A percentile compares a stretch with the other conserved stretches of the same genome.
phyloP scores from a whole-genome alignment of 2,329 filamentous ascomycete species.

The Cryphonectria naterciae region DNA sequence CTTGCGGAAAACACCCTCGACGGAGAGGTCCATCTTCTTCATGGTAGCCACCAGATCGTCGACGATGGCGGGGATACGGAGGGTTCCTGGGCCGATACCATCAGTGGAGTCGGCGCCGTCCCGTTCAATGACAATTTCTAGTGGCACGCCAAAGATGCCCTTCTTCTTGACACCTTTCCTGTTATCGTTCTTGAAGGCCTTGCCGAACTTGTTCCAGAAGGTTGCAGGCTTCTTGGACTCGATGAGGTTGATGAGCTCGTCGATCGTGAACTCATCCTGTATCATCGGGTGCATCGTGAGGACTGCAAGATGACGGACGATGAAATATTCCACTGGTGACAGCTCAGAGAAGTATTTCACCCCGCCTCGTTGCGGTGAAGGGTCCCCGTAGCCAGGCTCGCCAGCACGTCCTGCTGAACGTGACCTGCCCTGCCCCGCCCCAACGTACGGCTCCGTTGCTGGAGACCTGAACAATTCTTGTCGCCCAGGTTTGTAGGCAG shows the following conservation, averaged over 20 bases:
- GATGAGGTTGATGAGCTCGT: constrained; percentile 89
- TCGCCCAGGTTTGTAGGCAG: constrained; percentile 71
- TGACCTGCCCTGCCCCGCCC: constrained; percentile 70
- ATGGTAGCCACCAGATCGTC: constrained; percentile 93
- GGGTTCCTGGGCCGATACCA: constrained; percentile 86
- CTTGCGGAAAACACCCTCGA: constrained; percentile 98
- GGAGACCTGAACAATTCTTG: constrained; percentile 66
- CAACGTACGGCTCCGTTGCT: constrained; percentile 64
- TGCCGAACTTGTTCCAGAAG: constrained; percentile 98
- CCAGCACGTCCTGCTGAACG: constrained; percentile 57
- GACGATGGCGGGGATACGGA: constrained; percentile 91
- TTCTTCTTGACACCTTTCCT: constrained; percentile 83
- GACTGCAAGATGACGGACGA: constrained; percentile 92
- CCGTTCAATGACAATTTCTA: constrained; percentile 87
- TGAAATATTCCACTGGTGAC: constrained; percentile 94
- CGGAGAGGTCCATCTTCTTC: constrained; percentile 98
- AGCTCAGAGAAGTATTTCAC: constrained; percentile 96
- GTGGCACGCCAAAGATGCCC: constrained; percentile 86
- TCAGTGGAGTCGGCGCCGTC: constrained; percentile 98
- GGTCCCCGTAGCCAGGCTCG: constrained; percentile 56
- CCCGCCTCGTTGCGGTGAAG: constrained; percentile 56
- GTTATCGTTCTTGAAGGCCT: constrained; percentile 89
- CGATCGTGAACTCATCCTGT: constrained; percentile 87
- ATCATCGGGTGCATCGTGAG: constrained; percentile 92
- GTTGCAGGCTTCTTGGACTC: constrained; percentile 87